These are phyloP conservation scores for Xylariomycetidae sp. DNA, from an alignment of 2,329 filamentous ascomycete species.

Conservation along the genomic window DNA sequence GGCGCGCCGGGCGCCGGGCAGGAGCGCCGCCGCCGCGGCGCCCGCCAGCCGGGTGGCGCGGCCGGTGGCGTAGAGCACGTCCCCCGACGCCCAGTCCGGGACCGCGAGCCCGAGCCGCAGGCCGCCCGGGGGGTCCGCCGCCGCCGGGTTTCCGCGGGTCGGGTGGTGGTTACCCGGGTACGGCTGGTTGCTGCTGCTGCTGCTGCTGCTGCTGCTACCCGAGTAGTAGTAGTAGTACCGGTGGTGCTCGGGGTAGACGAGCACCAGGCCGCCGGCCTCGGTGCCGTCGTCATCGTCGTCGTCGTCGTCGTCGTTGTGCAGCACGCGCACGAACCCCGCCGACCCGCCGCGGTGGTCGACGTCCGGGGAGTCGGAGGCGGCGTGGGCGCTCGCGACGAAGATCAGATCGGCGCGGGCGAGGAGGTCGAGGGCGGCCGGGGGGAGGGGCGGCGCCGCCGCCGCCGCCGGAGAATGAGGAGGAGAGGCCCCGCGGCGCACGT, in stretches of 20 bases:
- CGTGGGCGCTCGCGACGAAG: constrained; percentile 66
- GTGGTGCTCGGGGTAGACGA: too few relatives aligned
- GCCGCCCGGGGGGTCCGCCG: too few relatives aligned
- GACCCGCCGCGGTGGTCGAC: constrained; percentile 75
- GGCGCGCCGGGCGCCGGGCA: constrained; percentile 67
- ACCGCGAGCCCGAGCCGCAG: constrained; percentile 65
- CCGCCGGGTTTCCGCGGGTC: constrained; percentile 70
- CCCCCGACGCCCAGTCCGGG: constrained; percentile 66
- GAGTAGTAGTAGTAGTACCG: too few relatives aligned
- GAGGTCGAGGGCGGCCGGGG: constrained; percentile 49
- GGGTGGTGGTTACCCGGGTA: constrained; percentile 50
- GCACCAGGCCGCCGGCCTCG: constrained; percentile 28
- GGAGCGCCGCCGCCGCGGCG: constrained; percentile 50
- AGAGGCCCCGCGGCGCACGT: constrained; percentile 4
- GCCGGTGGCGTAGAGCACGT: constrained; percentile 71
- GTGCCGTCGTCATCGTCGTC: constrained; percentile 8
- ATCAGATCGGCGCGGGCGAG: constrained; percentile 65
- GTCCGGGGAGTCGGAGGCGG: constrained; percentile 66
- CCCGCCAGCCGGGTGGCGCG: constrained; percentile 60
- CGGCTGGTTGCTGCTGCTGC: constrained; percentile 25
- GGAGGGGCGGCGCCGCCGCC: constrained; percentile 32
- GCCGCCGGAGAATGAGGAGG: too few relatives aligned
- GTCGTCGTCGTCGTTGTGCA: constrained; percentile 45
- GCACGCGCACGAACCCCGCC: constrained; percentile 65
- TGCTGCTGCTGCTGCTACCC: constrained; percentile 35